phyloP scores from a whole-genome alignment of 805 yeast species.

The Yarrowia divulgata region DNA sequence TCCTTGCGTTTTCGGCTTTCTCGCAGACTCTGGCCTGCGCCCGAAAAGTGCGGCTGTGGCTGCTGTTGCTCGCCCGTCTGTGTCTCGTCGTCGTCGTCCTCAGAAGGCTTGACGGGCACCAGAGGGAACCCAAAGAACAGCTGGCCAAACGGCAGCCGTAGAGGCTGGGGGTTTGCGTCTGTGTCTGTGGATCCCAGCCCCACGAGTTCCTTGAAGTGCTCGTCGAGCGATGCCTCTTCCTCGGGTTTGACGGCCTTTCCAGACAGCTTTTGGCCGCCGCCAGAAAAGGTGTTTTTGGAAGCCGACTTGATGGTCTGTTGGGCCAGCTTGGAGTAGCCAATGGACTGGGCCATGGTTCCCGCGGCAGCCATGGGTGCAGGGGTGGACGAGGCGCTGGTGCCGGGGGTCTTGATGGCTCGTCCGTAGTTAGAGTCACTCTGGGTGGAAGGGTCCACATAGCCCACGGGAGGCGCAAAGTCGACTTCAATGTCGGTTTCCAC shows the following conservation, averaged over 20 bases:
- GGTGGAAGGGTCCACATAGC: constrained; percentile 88
- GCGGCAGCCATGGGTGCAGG: constrained; percentile 44
- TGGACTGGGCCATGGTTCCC: constrained; percentile 69
- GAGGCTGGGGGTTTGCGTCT: constrained; percentile 62
- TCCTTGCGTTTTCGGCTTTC: constrained; percentile 75
- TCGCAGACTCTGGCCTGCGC: constrained; percentile 79
- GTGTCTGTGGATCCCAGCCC: constrained; percentile 26
- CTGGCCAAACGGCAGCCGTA: constrained; percentile 81
- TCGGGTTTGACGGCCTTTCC: constrained; percentile 48
- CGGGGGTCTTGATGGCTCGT: constrained; percentile 33
- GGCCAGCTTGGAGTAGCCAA: constrained; percentile 65
- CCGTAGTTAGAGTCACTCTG: constrained; percentile 37
- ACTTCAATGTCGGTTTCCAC: constrained; percentile 96
- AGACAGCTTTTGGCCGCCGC: constrained; percentile 74
- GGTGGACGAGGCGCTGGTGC: constrained; percentile 40
- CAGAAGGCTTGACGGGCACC: constrained; percentile 54
- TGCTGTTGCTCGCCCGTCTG: constrained; percentile 49
- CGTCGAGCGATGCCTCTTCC: constrained; percentile 35
- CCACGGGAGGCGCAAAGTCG: constrained; percentile 98
- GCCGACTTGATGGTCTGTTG: constrained; percentile 38
- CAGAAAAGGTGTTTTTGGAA: constrained; percentile 53
- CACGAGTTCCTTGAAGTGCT: constrained; percentile 36
- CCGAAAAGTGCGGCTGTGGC: constrained; percentile 55
- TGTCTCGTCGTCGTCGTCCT: constrained; percentile 51
- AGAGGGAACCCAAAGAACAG: constrained; percentile 93